phyloP scores from a whole-genome alignment of 805 yeast species.

The Cyberlindnera xylosilytica region DNA sequence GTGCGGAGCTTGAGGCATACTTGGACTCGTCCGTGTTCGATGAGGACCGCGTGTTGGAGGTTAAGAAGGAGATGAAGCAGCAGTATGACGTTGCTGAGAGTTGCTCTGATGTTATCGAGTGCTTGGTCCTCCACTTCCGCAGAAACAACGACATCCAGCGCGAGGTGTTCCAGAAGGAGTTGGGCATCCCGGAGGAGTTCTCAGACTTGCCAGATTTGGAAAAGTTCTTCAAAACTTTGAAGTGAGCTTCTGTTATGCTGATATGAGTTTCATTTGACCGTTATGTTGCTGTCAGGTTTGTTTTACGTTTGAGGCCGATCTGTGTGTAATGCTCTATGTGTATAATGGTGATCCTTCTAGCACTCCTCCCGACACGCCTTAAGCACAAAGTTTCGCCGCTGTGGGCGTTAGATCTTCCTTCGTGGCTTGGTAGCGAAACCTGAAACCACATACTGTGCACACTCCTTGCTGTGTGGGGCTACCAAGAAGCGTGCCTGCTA shows the following conservation, averaged over 20 bases:
- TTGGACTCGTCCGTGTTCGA: constrained; percentile 13
- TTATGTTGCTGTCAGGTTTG: too few relatives aligned
- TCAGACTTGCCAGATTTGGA: constrained; percentile 23
- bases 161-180: constrained; percentile 33
- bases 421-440: too few relatives aligned
- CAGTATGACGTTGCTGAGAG: constrained; percentile 12
- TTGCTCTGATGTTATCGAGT: constrained; percentile 41
- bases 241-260: background rate
- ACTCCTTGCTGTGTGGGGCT: too few relatives aligned
- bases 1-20: constrained; percentile 6
- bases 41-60: constrained; percentile 14
- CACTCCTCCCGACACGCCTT: too few relatives aligned
- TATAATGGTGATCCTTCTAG: too few relatives aligned
- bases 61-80: constrained; percentile 13
- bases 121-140: constrained; percentile 35
- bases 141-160: constrained; percentile 30
- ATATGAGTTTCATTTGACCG: too few relatives aligned
- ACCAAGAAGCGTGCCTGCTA: too few relatives aligned
- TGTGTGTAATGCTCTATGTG: too few relatives aligned
- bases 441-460: too few relatives aligned
- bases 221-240: constrained; percentile 4
- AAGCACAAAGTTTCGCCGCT: too few relatives aligned
- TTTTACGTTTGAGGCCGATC: too few relatives aligned
- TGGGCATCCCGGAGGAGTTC: constrained; percentile 44
- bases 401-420: too few relatives aligned